Evolutionary conservation across 106 monocot species (phyloP).

Genomic region (Phalaenopsis aphrodite): DNA sequence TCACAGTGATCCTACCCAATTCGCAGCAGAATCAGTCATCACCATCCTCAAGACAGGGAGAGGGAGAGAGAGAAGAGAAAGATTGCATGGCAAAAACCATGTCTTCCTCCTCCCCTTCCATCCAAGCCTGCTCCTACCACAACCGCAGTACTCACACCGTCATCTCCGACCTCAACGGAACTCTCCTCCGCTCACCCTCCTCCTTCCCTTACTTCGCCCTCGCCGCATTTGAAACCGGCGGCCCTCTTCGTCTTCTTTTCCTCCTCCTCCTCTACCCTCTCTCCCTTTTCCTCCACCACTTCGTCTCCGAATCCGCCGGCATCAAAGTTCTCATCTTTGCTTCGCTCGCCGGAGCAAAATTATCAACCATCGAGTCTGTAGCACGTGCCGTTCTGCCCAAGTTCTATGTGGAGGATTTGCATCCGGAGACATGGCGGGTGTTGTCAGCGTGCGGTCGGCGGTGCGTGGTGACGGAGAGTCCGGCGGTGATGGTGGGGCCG

Average conservation of each 20-base stretch:
- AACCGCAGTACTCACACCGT: slow-evolving; percentile 19
- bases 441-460: slow-evolving; percentile 37
- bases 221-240: slow-evolving; percentile 56
- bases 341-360: slow-evolving; percentile 25
- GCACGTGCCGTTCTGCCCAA: slow-evolving; percentile 56
- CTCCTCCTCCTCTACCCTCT: slow-evolving; percentile 21
- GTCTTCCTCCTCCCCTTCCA: neutral
- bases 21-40: no score
- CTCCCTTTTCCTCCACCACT: slow-evolving; percentile 21
- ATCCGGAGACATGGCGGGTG: slow-evolving; percentile 49
- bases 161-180: slow-evolving; percentile 57
- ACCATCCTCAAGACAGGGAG: no score
- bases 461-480: slow-evolving; percentile 45
- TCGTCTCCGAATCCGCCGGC: slow-evolving; percentile 32
- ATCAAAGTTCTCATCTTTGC: slow-evolving; percentile 31
- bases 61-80: no score
- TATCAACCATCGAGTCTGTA: slow-evolving; percentile 33
- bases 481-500: slow-evolving; percentile 53
- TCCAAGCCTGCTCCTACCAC: slow-evolving; percentile 19
- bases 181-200: slow-evolving; percentile 31
- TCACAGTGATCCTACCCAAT: no score
- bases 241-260: slow-evolving; percentile 36
- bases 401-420: slow-evolving; percentile 49
- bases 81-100: neutral
- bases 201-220: slow-evolving; percentile 75